Percentiles rank a stretch among this genome's conserved stretches.
Evolutionary conservation across 257 asterid genomes (phyloP).

Genomic region (Scutellaria minor): DNA sequence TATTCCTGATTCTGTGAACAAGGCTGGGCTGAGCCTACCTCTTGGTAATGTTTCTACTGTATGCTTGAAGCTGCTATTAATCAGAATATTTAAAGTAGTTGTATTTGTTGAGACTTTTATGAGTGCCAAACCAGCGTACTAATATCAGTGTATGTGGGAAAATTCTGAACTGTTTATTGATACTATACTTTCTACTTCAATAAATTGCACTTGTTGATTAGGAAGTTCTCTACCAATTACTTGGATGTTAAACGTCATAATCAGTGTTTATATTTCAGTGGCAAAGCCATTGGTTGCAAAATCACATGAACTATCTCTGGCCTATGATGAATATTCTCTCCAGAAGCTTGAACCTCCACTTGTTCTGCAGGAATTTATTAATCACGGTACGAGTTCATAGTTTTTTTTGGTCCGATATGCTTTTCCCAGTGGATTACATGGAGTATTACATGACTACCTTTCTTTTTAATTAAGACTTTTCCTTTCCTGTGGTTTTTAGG

Average conservation of each 20-base stretch:
- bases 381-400: slow-evolving; percentile 63
- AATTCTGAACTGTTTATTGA: slow-evolving; percentile 3
- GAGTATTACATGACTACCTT: slow-evolving; percentile 5
- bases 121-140: background rate
- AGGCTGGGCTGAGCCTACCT: slow-evolving; percentile 80
- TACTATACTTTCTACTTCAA: background rate
- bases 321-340: slow-evolving; percentile 82
- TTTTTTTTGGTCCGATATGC: background rate
- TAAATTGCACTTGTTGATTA: background rate
- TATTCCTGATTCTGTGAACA: slow-evolving; percentile 70
- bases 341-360: slow-evolving; percentile 91
- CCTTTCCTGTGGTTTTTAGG: slow-evolving; percentile 51
- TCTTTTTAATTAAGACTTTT: background rate
- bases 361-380: slow-evolving; percentile 92
- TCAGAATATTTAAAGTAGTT: background rate
- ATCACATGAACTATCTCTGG: slow-evolving; percentile 91
- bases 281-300: slow-evolving; percentile 95
- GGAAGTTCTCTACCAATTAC: slow-evolving; percentile 5
- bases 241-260: slow-evolving; percentile 21
- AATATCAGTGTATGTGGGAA: background rate
- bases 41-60: slow-evolving; percentile 55
- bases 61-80: slow-evolving; percentile 31
- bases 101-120: background rate
- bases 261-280: slow-evolving; percentile 48
- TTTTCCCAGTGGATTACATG: background rate